Conservation (phyloP, 2,329 filamentous ascomycete species). For the Saccharata proteae region DNA sequence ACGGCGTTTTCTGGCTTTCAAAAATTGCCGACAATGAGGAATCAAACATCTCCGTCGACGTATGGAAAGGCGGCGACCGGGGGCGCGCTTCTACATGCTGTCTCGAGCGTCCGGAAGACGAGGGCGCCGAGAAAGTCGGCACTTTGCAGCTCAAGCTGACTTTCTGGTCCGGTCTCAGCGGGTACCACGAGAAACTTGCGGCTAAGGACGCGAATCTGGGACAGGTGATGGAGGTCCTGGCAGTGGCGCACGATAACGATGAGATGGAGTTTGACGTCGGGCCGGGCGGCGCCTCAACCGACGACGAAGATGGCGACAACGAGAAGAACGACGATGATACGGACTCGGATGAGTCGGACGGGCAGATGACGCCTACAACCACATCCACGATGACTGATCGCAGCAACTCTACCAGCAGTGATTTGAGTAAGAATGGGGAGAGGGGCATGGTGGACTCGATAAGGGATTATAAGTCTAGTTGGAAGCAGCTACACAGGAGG, state of each 20-base stretch:
- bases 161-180: slow-evolving; percentile 50
- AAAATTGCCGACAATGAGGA: slow-evolving; percentile 59
- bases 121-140: slow-evolving; percentile 41
- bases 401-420: neutral
- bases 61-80: slow-evolving; percentile 54
- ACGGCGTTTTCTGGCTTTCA: slow-evolving; percentile 55
- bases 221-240: slow-evolving; percentile 53
- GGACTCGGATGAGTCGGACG: too few relatives aligned
- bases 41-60: slow-evolving; percentile 42
- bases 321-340: slow-evolving; percentile 18
- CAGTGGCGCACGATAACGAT: slow-evolving; percentile 47
- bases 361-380: slow-evolving; percentile 12
- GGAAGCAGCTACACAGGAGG: slow-evolving; percentile 49
- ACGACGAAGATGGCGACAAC: slow-evolving; percentile 2
- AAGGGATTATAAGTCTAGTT: slow-evolving; percentile 48
- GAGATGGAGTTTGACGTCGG: slow-evolving; percentile 23
- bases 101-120: slow-evolving; percentile 12
- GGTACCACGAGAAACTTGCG: slow-evolving; percentile 46
- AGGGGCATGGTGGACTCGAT: slow-evolving; percentile 39
- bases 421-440: slow-evolving; percentile 20
- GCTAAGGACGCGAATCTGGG: slow-evolving; percentile 41
- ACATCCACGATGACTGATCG: slow-evolving; percentile 13
- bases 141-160: slow-evolving; percentile 45
- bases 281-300: slow-evolving; percentile 1
- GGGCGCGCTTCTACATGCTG: slow-evolving; percentile 38